Percentiles rank a stretch among this genome's conserved stretches.
Evolutionary conservation across 2,329 filamentous ascomycete species (phyloP).

Genomic region (Aspergillus sp.): DNA sequence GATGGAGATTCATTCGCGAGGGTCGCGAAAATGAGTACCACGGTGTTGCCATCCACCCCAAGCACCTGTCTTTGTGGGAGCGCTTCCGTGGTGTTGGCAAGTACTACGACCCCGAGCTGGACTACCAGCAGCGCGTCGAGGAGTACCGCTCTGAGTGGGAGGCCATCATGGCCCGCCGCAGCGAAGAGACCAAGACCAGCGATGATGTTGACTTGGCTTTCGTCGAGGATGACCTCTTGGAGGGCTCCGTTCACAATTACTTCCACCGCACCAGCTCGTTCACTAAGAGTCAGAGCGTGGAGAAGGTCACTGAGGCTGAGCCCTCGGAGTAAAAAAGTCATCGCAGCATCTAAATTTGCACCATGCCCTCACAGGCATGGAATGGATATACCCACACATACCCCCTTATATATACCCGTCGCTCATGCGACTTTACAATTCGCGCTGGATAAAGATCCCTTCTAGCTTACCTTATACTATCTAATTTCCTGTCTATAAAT

Average conservation of each 20-base stretch:
- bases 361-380: neutral
- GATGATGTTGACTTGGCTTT: neutral
- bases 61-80: constrained; percentile 10
- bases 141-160: constrained; percentile 9
- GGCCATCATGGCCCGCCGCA: constrained; percentile 2
- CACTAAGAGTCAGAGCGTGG: neutral
- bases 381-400: neutral
- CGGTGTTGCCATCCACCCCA: constrained; percentile 1
- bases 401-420: neutral
- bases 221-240: neutral
- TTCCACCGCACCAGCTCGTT: constrained; percentile 6
- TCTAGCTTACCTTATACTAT: neutral
- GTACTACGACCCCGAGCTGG: constrained; percentile 7
- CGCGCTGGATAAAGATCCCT: neutral
- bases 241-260: constrained; percentile 5
- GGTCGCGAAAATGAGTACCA: constrained; percentile 8
- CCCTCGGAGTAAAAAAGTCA: neutral
- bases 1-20: neutral
- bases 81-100: constrained; percentile 6
- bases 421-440: neutral
- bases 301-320: neutral
- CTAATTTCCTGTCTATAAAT: neutral
- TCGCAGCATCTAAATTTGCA: neutral
- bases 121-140: constrained; percentile 8
- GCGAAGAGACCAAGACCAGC: constrained; percentile 1